phyloP scores from a whole-genome alignment of 345 rosid species.

The Eutrema japonicum region DNA sequence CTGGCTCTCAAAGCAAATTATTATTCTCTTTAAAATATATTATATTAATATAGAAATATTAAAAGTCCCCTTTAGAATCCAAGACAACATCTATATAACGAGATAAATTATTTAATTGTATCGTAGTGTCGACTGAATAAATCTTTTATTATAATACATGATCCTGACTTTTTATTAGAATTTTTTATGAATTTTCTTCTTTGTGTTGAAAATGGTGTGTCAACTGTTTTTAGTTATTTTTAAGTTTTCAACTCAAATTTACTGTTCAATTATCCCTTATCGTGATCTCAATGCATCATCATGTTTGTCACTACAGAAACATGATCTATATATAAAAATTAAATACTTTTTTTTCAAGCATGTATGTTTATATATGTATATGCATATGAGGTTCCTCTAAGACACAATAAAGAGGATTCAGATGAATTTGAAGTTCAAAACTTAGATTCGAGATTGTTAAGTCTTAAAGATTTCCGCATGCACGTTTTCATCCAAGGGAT shows the following conservation, averaged over 20 bases:
- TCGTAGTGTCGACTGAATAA: conserved; percentile 35
- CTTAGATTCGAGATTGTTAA: conserved; percentile 11
- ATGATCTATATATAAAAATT: conserved; percentile 13
- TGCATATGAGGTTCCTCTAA: neutral
- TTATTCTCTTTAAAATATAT: conserved; percentile 5
- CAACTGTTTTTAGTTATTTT: conserved; percentile 38
- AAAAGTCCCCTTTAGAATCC: conserved; percentile 25
- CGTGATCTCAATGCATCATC: conserved; percentile 38
- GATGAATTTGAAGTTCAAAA: conserved; percentile 4
- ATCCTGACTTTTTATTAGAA: conserved; percentile 14
- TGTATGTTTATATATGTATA: neutral
- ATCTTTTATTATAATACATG: conserved; percentile 21
- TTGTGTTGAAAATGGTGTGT: conserved; percentile 35
- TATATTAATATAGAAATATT: neutral
- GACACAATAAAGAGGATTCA: neutral
- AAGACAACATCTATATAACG: conserved; percentile 11
- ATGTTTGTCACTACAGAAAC: conserved; percentile 44
- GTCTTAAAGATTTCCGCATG: neutral
- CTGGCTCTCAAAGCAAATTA: neutral
- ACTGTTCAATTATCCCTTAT: conserved; percentile 39
- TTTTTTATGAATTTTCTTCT: conserved; percentile 29
- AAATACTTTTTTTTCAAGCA: neutral
- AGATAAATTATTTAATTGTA: conserved; percentile 25
- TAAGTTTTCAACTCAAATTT: conserved; percentile 27
- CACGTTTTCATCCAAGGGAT: conserved; percentile 6